Base-by-base conservation (phyloP, 257 asterid species). In the Agastache rugosa region DNA sequence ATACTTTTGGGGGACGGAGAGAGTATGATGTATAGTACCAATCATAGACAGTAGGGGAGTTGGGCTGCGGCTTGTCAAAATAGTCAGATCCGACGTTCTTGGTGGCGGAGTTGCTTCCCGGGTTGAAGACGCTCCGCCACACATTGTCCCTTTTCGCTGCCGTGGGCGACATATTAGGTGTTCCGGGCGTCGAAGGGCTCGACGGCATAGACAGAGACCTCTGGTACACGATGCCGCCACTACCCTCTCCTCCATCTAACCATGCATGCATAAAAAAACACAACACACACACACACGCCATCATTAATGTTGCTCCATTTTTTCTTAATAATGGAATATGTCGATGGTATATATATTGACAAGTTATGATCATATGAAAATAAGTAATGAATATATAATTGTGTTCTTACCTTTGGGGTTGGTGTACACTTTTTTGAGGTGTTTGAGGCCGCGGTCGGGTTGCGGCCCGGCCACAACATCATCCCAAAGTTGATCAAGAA, bases 71-170 rank as follows among this genome's bases (percentile, higher is more conserved):
- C 80, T 85, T 88, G 79, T 95, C 99, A 54, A 92, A 95, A 77
- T 85, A 83, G 39, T 85, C 86, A 8, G 96, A 76, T 4, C 98
- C 99, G 23, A 92, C 45, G 31, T 51, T 67, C 86, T 61, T 91
- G 70, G 98, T 89, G 11, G 97, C 96, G 10, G 74, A 79, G 75
- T 95, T 92, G 81, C 98, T 95, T 31, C 99, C 98, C 15, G 99
- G 99, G 72, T 93, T 78, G 86, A 95, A 95, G 69, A 95, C 99
- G 59, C 99, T 95, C 82, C 99, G 84, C 98, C 99, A 95, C 63
- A 95, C 98, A 61, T 92, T 92, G 1, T 89, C 93, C 79, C 70
- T 88, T 50, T 78, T 85, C 75, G 65, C 88, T 16, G 91, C 82
- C 50, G 89, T 81, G 0, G 96, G 89, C 34, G 97, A 87, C 61